Percentiles rank a stretch among this genome's conserved stretches.
phyloP scores from a whole-genome alignment of 148 eudicot genomes.

The Spergularia marina region DNA sequence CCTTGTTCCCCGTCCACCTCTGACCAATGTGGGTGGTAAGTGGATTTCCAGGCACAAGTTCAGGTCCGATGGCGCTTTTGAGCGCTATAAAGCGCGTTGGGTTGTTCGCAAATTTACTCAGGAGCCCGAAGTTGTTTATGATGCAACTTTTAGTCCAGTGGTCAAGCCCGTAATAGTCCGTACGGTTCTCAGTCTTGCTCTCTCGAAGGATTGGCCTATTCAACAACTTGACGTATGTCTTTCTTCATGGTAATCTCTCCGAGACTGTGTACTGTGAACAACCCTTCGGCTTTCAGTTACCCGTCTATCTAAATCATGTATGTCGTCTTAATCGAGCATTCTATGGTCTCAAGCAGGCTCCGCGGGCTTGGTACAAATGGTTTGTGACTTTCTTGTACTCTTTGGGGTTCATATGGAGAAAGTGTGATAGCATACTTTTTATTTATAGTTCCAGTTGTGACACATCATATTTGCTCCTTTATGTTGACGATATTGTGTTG shows the following conservation, averaged over 20 bases:
- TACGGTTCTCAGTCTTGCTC: not conserved
- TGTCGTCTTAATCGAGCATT: constrained; percentile 1
- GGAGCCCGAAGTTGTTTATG: not conserved
- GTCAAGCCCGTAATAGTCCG: not conserved
- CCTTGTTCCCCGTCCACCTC: too few relatives aligned
- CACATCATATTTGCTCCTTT: not conserved
- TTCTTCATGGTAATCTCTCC: not conserved
- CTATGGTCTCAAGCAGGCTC: constrained; percentile 10
- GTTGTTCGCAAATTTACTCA: not conserved
- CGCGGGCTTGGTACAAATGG: constrained; percentile 2
- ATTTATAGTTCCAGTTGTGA: not conserved
- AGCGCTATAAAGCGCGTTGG: not conserved
- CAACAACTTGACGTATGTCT: not conserved
- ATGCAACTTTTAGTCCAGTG: not conserved
- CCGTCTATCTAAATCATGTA: not conserved
- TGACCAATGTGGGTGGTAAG: not conserved
- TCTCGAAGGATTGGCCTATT: not conserved
- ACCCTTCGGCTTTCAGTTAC: constrained; percentile 1
- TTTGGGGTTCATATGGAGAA: not conserved
- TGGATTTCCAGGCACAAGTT: not conserved
- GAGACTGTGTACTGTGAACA: constrained; percentile 11
- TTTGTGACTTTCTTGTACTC: not conserved
- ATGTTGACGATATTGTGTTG: constrained; percentile 2
- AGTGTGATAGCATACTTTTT: not conserved
- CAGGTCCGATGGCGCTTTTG: not conserved